Evolutionary conservation across 768 basidiomycete genomes (phyloP), one percentile per base, ranked within the genome.

Genomic region (Phallus indusiatus): DNA sequence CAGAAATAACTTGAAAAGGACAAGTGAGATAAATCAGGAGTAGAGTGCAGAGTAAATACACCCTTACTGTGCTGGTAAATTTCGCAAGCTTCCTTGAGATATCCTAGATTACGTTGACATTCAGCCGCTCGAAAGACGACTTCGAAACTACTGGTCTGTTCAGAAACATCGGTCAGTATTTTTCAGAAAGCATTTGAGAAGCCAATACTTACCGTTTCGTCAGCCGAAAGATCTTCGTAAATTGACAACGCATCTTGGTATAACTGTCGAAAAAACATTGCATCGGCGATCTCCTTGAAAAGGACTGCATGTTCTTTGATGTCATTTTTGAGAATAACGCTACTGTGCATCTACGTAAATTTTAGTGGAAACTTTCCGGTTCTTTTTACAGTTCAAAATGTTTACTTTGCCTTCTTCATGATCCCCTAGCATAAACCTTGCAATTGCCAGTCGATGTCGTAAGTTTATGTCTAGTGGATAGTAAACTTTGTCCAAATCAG

Each of bases 231-330:
- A 10, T 81, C 73, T 67, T 88, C 88, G 65, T 91, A 94, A 49
- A 91, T 86, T 0, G 83, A 83, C 22, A 84, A 76, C 0, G 95
- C 95, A 54, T 90, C 84, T 0, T 80, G 81, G 71, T 84, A 92
- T 74, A 90, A 73, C 61, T 84, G 83, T 8, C 80, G 75, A 42
- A 90, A 84, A 63, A 86, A 87, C 67, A 88, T 88, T 0, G 88
- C 89, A 63, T 92, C 90, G 0, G 89, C 94, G 35, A 95, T 85
- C 66, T 94, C 91, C 0, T 75, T 77, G 65, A 91, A 93, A 4
- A 94, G 74, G 1, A 84, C 80, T 0, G 87, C 83, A 63, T 92
- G 92, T 63, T 92, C 85, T 3, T 82, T 66, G 0, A 86, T 77
- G 56, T 94, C 90, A 64, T 90, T 80, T 0, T 78, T 67, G 1